Conservation (phyloP, 1,284 basidiomycete species). For the Sporisorium exsertum region DNA sequence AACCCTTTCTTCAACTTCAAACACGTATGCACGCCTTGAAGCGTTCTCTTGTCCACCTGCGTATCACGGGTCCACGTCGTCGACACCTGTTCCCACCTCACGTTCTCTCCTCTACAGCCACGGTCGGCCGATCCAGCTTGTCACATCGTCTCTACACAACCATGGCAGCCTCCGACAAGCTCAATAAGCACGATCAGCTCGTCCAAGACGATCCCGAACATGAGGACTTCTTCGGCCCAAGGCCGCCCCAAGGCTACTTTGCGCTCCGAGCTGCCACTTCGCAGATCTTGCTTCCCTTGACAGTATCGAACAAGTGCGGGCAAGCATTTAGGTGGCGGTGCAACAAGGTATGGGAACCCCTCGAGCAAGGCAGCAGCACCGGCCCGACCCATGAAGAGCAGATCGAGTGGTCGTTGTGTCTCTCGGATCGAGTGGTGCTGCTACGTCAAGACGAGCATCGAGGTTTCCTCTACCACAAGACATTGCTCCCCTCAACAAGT, state of each 20-base stretch:
- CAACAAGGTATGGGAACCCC: conserved; percentile 50
- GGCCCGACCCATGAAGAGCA: conserved; percentile 20
- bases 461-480: conserved; percentile 59
- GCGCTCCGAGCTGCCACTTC: conserved; percentile 34
- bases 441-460: conserved; percentile 60
- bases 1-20: not conserved
- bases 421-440: conserved; percentile 65
- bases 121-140: not conserved
- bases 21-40: conserved; percentile 17
- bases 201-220: conserved; percentile 16
- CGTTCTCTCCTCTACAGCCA: not conserved
- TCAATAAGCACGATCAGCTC: conserved; percentile 10
- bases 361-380: not conserved
- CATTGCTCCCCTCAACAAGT: conserved; percentile 34
- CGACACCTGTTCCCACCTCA: too few relatives aligned
- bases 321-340: conserved; percentile 67
- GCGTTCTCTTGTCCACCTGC: not conserved
- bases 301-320: conserved; percentile 66
- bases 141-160: not conserved
- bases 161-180: conserved; percentile 7
- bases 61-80: not conserved
- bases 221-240: conserved; percentile 38
- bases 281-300: conserved; percentile 61
- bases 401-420: conserved; percentile 66
- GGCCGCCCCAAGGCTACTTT: conserved; percentile 50